These are phyloP conservation scores for Nasturtium officinale DNA, from an alignment of 345 rosid species.

Conservation along the genomic window DNA sequence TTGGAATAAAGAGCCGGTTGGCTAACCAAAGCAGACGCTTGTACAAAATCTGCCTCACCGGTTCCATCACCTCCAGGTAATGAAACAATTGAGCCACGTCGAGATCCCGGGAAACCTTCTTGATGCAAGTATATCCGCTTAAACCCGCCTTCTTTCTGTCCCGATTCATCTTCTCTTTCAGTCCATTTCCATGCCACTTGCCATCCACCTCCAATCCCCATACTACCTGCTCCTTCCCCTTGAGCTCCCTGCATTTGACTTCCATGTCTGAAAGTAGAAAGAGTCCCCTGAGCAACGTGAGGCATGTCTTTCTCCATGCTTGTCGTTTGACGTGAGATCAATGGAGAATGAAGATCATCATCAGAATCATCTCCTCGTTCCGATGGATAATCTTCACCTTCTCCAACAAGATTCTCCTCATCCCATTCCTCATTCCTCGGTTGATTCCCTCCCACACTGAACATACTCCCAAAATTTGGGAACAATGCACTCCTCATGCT, in stretches of 20 bases:
- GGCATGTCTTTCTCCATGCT: constrained; percentile 70
- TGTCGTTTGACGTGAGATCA: constrained; percentile 90
- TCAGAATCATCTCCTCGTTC: constrained; percentile 72
- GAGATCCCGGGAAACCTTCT: constrained; percentile 65
- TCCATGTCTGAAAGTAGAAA: constrained; percentile 62
- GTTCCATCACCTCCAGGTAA: constrained; percentile 59
- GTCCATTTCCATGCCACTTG: constrained; percentile 98
- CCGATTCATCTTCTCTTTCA: constrained; percentile 68
- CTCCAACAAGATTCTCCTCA: constrained; percentile 71
- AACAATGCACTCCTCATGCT: constrained; percentile 92
- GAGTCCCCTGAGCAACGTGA: constrained; percentile 54
- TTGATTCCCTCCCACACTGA: constrained; percentile 87
- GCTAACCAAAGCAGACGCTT: constrained; percentile 92
- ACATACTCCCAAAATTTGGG: constrained; percentile 96
- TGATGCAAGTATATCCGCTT: constrained; percentile 82
- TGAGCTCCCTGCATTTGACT: constrained; percentile 59
- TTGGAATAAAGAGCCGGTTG: constrained; percentile 79
- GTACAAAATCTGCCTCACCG: constrained; percentile 60
- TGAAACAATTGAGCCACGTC: constrained; percentile 73
- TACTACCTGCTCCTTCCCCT: constrained; percentile 56
- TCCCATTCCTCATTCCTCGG: constrained; percentile 79
- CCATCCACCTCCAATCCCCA: constrained; percentile 96
- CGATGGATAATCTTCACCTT: constrained; percentile 71
- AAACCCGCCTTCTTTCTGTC: constrained; percentile 81
- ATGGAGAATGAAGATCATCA: constrained; percentile 78